phyloP scores from a whole-genome alignment of 148 eudicot species.

The Pouteria glomerata region DNA sequence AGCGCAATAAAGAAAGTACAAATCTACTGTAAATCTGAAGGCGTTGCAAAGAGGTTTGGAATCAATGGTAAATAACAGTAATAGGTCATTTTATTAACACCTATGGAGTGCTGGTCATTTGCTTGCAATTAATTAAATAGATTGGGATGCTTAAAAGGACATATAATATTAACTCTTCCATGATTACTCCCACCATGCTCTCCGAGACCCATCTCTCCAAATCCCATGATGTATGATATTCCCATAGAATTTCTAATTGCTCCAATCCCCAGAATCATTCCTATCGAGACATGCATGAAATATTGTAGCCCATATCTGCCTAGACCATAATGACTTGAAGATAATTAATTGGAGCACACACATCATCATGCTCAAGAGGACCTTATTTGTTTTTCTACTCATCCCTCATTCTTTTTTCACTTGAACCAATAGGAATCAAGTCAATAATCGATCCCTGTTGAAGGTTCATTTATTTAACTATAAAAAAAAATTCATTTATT shows the following conservation, averaged over 20 bases:
- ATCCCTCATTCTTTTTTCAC: background rate
- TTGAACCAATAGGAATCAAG: background rate
- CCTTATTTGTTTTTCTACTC: background rate
- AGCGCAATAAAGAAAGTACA: too few species aligned
- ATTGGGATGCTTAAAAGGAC: too few species aligned
- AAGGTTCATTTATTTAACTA: too few species aligned
- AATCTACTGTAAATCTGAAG: too few species aligned
- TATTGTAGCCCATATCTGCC: background rate
- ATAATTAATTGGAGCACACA: background rate
- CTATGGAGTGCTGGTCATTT: too few species aligned
- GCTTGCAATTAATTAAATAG: too few species aligned
- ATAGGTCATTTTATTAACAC: too few species aligned
- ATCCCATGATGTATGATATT: background rate
- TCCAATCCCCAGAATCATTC: constrained; percentile 8
- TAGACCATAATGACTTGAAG: background rate
- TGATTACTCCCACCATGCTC: constrained; percentile 29
- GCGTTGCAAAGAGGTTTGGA: too few species aligned
- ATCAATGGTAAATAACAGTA: too few species aligned
- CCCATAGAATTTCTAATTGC: background rate
- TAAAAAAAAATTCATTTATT: too few species aligned
- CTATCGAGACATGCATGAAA: background rate
- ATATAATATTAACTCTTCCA: constrained; percentile 10
- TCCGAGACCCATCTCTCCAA: too few species aligned
- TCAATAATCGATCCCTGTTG: background rate
- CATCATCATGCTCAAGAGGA: background rate